Conservation (phyloP, 352 stramenopile species). For the Globisporangium nodosum region DNA sequence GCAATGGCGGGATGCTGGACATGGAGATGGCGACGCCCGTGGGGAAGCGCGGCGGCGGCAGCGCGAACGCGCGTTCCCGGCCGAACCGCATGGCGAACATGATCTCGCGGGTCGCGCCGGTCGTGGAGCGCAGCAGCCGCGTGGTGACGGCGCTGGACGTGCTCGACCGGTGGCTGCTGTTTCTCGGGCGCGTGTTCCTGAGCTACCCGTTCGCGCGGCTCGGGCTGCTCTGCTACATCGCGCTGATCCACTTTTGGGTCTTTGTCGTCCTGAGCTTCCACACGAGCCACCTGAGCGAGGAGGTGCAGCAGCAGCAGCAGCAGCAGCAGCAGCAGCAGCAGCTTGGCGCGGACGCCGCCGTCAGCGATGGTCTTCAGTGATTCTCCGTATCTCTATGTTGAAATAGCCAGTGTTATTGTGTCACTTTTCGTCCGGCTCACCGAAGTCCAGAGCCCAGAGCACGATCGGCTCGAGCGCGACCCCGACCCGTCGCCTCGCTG, state of each 20-base stretch:
- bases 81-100: conserved; percentile 62
- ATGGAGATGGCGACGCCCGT: conserved; percentile 60
- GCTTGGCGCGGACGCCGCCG: not conserved
- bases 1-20: conserved; percentile 55
- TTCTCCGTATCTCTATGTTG: too few species aligned
- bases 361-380: too few species aligned
- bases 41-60: conserved; percentile 19
- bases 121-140: conserved; percentile 63
- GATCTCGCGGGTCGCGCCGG: conserved; percentile 56
- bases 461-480: not conserved
- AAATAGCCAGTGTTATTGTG: too few species aligned
- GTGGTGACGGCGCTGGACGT: conserved; percentile 60
- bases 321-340: not conserved
- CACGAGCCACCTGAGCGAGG: conserved; percentile 79
- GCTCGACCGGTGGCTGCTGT: conserved; percentile 70
- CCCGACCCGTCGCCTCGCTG: conserved; percentile 5
- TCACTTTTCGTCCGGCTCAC: too few species aligned
- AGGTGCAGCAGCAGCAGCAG: conserved; percentile 39
- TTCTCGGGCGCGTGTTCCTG: conserved; percentile 75
- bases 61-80: conserved; percentile 22
- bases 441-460: not conserved
- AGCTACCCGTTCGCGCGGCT: conserved; percentile 71
- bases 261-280: conserved; percentile 86
- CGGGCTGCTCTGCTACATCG: conserved; percentile 66
- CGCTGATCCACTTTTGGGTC: conserved; percentile 81